These are phyloP conservation scores for Mycena venus DNA, from an alignment of 768 basidiomycete genomes.

Conservation along the genomic window DNA sequence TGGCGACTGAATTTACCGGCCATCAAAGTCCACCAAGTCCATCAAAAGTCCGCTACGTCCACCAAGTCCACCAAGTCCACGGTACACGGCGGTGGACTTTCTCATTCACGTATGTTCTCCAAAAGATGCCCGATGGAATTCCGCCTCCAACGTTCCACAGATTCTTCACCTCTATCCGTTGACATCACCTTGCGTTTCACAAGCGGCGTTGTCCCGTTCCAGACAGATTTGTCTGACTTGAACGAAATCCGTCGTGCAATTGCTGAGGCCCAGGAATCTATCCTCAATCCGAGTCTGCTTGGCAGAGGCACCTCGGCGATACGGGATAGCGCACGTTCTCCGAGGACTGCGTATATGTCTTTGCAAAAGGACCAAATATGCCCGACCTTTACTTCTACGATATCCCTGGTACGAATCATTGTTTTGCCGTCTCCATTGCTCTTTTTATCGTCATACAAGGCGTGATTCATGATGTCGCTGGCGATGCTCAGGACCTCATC, in stretches of 20 bases:
- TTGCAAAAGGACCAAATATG: conserved; percentile 20
- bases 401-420: conserved; percentile 7
- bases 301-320: not conserved
- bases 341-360: conserved; percentile 20
- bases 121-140: conserved; percentile 26
- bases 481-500: conserved; percentile 19
- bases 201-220: not conserved
- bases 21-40: no score
- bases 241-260: conserved; percentile 10
- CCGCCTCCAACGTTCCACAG: conserved; percentile 10
- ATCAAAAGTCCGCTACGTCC: no score
- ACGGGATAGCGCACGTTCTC: conserved; percentile 10
- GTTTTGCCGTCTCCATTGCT: not conserved
- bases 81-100: no score
- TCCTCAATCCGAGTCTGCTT: not conserved
- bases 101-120: no score
- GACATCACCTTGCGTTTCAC: conserved; percentile 16
- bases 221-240: conserved; percentile 12
- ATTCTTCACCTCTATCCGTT: not conserved
- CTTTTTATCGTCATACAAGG: conserved; percentile 1
- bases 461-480: conserved; percentile 15
- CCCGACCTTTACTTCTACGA: conserved; percentile 22
- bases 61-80: no score
- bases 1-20: no score
- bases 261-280: conserved; percentile 9